A percentile compares a stretch with the other conserved stretches of the same genome.
Evolutionary conservation across 1,284 basidiomycete genomes (phyloP).

Genomic region (Apiotrichum veenhuisii): DNA sequence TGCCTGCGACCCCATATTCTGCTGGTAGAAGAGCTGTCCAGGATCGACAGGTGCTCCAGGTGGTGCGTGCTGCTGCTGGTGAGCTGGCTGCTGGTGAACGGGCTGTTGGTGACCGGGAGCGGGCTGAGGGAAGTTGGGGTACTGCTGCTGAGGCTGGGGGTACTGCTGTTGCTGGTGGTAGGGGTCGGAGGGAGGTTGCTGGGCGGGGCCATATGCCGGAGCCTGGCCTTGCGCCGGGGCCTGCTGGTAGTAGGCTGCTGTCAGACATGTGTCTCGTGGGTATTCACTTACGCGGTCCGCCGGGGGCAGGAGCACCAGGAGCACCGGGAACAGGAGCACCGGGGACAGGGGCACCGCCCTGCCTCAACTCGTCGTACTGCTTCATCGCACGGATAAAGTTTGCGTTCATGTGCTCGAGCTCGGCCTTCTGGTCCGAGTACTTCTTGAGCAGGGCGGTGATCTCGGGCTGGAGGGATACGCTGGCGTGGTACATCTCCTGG

Average conservation of each 20-base stretch:
- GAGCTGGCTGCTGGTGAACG: no score
- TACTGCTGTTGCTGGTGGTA: conserved; percentile 6
- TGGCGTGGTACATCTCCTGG: conserved; percentile 83
- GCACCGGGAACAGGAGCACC: conserved; percentile 8
- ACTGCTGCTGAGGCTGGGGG: conserved; percentile 5
- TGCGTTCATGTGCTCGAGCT: conserved; percentile 50
- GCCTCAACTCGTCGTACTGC: conserved; percentile 47
- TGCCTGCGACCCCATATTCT: neutral
- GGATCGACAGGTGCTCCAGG: neutral
- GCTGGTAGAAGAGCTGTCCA: conserved; percentile 14
- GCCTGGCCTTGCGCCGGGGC: conserved; percentile 3
- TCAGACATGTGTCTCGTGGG: conserved; percentile 5
- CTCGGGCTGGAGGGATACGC: conserved; percentile 84
- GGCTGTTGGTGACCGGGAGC: conserved; percentile 6
- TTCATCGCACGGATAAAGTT: conserved; percentile 48
- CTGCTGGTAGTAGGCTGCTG: conserved; percentile 7
- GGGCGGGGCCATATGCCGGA: conserved; percentile 4
- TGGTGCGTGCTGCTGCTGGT: conserved; percentile 17
- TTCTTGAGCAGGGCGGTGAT: conserved; percentile 96
- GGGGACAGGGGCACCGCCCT: conserved; percentile 20
- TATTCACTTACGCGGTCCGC: conserved; percentile 23
- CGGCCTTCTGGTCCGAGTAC: conserved; percentile 79
- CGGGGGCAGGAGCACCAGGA: neutral
- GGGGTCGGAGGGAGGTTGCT: conserved; percentile 4
- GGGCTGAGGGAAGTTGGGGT: conserved; percentile 14